Evolutionary conservation across 371 early-diverging fungal species (phyloP).

Genomic region (Lichtheimia ramosa): DNA sequence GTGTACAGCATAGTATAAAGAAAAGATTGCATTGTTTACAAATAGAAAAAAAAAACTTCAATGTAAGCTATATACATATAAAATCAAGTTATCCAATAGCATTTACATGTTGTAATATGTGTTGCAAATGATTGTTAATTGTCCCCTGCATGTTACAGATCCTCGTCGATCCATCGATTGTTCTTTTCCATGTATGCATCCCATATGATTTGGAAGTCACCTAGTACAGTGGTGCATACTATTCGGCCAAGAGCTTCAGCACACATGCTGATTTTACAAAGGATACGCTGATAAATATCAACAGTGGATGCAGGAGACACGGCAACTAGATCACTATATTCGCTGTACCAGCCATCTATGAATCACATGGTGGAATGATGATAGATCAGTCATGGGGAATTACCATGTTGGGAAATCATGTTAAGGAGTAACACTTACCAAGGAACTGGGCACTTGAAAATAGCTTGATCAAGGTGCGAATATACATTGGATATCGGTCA

Average conservation of each 20-base stretch:
- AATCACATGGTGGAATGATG: neutral
- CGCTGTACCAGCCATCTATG: neutral
- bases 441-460: constrained; percentile 7
- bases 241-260: constrained; percentile 7
- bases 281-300: neutral
- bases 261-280: constrained; percentile 4
- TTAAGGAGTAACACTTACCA: neutral
- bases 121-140: no score
- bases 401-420: neutral
- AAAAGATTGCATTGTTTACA: neutral
- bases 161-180: constrained; percentile 1
- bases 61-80: no score
- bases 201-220: constrained; percentile 4
- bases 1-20: neutral
- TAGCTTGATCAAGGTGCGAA: constrained; percentile 9
- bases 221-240: constrained; percentile 1
- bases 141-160: no score
- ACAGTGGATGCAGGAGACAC: neutral
- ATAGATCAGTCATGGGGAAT: neutral
- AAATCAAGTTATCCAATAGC: no score
- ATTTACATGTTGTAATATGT: no score
- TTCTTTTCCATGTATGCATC: neutral
- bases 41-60: neutral
- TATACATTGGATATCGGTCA: constrained; percentile 8
- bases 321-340: neutral